Conservation (phyloP, 192 early-diverging fungal species). For the Dispira parvispora region DNA sequence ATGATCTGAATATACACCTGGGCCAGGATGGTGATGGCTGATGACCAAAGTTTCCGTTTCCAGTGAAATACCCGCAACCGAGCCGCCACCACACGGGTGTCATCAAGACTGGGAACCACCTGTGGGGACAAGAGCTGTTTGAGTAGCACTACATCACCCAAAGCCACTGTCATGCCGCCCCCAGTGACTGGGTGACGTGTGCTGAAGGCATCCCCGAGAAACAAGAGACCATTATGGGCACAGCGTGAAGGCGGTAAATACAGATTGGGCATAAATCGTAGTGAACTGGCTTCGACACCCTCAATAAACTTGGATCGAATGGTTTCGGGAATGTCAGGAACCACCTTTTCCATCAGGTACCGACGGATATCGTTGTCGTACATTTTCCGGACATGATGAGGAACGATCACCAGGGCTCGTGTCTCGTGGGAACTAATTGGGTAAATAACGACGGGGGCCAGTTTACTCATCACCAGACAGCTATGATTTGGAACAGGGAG, state of each 20-base stretch:
- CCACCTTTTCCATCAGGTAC: constrained; percentile 44
- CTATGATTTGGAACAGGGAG: constrained; percentile 77
- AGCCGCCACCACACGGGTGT: constrained; percentile 26
- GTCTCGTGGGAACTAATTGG: constrained; percentile 78
- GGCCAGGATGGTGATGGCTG: constrained; percentile 77
- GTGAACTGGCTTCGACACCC: constrained; percentile 48
- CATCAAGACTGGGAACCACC: constrained; percentile 27
- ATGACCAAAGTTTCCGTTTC: constrained; percentile 49
- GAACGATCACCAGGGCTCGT: constrained; percentile 78
- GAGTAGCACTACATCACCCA: constrained; percentile 77
- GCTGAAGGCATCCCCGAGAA: constrained; percentile 91
- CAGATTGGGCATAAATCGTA: constrained; percentile 79
- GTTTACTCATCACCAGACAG: constrained; percentile 71
- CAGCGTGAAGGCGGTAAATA: constrained; percentile 78
- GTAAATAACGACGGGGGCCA: constrained; percentile 79
- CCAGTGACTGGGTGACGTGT: constrained; percentile 92
- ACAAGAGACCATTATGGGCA: constrained; percentile 48
- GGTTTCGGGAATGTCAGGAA: constrained; percentile 52
- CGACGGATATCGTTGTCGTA: constrained; percentile 30
- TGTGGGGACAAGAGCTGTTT: constrained; percentile 32
- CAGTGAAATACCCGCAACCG: constrained; percentile 55
- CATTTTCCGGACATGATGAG: constrained; percentile 60
- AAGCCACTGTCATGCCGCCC: constrained; percentile 92
- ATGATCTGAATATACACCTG: constrained; percentile 83
- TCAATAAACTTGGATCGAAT: constrained; percentile 40